Percentiles rank a stretch among this genome's conserved stretches.
phyloP scores from a whole-genome alignment of 768 basidiomycete genomes.

The Calocybe gangraenosa region DNA sequence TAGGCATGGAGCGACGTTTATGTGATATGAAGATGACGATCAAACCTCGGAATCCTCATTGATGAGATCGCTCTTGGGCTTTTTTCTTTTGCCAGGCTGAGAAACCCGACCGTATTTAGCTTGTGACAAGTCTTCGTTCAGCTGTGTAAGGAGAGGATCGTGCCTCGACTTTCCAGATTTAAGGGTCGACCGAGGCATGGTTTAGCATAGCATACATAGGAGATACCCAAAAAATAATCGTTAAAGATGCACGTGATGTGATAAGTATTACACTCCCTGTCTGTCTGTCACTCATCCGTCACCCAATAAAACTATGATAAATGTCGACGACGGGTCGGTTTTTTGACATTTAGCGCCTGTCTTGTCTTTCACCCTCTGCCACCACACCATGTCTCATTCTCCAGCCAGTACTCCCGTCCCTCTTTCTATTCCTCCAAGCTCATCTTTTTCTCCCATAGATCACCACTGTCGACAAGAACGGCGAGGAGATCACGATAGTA shows the following conservation, averaged over 20 bases:
- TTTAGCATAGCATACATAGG: neutral
- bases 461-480: conserved; percentile 68
- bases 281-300: too few species aligned
- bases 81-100: conserved; percentile 73
- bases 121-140: conserved; percentile 72
- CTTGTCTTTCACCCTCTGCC: conserved; percentile 6
- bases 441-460: conserved; percentile 36
- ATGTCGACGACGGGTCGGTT: too few species aligned
- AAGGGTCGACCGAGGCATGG: conserved; percentile 59
- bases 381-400: conserved; percentile 19
- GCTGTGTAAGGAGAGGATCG: conserved; percentile 83
- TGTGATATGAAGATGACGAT: conserved; percentile 15
- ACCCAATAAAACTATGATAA: too few species aligned
- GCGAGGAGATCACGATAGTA: conserved; percentile 71
- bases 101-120: conserved; percentile 78
- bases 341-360: too few species aligned
- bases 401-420: conserved; percentile 19
- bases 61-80: conserved; percentile 35
- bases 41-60: conserved; percentile 52
- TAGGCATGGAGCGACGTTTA: conserved; percentile 6
- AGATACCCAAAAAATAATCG: too few species aligned
- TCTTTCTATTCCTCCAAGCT: conserved; percentile 6
- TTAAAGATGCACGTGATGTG: too few species aligned
- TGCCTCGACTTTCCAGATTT: conserved; percentile 64
- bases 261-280: too few species aligned